Percentiles rank a stretch among this genome's conserved stretches.
Evolutionary conservation across 441 rosid species (phyloP).

Genomic region (Populus trichocarpa): DNA sequence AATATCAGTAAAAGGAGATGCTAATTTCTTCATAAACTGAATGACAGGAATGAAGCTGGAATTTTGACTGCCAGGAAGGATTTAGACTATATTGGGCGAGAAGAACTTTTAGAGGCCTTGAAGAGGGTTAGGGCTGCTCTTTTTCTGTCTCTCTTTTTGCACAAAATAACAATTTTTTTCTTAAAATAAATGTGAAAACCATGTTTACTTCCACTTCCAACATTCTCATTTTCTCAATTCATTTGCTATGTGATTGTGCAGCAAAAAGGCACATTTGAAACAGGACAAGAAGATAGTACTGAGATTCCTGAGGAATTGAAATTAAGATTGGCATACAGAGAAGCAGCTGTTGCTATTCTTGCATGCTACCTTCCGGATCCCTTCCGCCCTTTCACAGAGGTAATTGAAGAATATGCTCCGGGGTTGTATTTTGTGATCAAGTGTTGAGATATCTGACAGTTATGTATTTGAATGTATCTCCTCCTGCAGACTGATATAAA

Average conservation of each 20-base stretch:
- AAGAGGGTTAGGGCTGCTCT: conserved; percentile 60
- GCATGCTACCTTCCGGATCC: conserved; percentile 89
- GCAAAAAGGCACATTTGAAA: conserved; percentile 99
- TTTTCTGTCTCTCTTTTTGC: conserved; percentile 3
- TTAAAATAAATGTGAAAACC: neutral
- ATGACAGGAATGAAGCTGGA: conserved; percentile 92
- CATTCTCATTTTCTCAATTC: conserved; percentile 15
- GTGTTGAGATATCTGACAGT: conserved; percentile 15
- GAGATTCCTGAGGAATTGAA: conserved; percentile 82
- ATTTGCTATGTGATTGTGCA: conserved; percentile 34
- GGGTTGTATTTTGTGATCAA: conserved; percentile 17
- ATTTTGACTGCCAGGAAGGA: conserved; percentile 98
- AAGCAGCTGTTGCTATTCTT: conserved; percentile 94
- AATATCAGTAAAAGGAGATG: conserved; percentile 6
- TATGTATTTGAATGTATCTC: conserved; percentile 22
- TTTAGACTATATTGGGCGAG: conserved; percentile 78
- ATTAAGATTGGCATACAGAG: conserved; percentile 89
- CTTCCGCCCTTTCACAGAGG: conserved; percentile 71
- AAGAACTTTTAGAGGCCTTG: conserved; percentile 90
- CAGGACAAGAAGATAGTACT: conserved; percentile 92
- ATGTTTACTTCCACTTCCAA: neutral
- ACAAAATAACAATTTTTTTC: neutral
- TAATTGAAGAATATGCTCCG: conserved; percentile 14
- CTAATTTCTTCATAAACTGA: conserved; percentile 33
- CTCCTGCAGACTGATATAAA: conserved; percentile 82